These are phyloP conservation scores for Hypomyces rosellus DNA, from an alignment of 2,329 filamentous ascomycete species.

Conservation along the genomic window DNA sequence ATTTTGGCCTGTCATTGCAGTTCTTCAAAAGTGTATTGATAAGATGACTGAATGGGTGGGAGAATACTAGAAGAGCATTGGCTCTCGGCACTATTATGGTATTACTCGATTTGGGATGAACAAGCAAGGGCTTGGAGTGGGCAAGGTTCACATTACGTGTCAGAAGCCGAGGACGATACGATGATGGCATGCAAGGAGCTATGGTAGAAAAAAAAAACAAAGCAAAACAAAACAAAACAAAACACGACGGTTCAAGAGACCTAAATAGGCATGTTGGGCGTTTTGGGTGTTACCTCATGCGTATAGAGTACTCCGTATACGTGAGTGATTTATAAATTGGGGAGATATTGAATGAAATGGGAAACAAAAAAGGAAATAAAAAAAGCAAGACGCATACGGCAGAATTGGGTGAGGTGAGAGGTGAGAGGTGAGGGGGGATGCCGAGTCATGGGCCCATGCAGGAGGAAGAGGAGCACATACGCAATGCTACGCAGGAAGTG, in stretches of 20 bases:
- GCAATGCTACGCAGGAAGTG: too few species aligned
- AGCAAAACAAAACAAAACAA: too few species aligned
- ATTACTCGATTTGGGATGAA: too few species aligned
- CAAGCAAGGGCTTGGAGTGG: too few species aligned
- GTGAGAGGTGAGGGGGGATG: neutral
- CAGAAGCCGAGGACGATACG: too few species aligned
- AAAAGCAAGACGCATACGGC: constrained; percentile 1
- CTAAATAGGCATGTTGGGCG: neutral
- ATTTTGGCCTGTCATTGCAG: constrained; percentile 2
- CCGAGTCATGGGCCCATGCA: neutral
- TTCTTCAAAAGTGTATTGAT: constrained; percentile 9
- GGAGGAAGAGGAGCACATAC: neutral
- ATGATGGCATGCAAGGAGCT: too few species aligned
- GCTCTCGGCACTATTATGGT: too few species aligned
- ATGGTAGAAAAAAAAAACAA: too few species aligned
- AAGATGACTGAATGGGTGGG: constrained; percentile 1
- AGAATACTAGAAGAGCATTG: neutral
- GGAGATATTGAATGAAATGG: neutral
- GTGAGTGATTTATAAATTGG: neutral
- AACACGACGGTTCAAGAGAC: neutral
- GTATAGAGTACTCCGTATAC: too few species aligned
- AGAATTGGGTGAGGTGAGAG: constrained; percentile 3
- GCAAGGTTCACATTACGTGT: too few species aligned
- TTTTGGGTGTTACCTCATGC: too few species aligned
- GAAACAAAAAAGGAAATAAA: neutral